phyloP scores from a whole-genome alignment of 2,329 filamentous ascomycete species.

The Botrytis galanthina region DNA sequence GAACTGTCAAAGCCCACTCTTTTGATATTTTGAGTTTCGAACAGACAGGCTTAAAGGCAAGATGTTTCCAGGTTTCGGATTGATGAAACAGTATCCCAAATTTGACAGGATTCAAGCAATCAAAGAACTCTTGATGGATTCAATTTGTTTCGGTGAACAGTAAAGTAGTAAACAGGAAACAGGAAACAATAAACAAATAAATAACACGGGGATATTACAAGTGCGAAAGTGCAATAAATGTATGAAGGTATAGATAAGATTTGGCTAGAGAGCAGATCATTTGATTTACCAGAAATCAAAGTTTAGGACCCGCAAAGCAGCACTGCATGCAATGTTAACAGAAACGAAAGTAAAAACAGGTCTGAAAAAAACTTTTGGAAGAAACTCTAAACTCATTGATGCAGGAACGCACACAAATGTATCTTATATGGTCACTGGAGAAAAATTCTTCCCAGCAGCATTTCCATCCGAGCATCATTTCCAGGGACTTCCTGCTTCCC shows the following conservation, averaged over 20 bases:
- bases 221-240: background rate
- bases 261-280: background rate
- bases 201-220: background rate
- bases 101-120: background rate
- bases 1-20: slow-evolving; percentile 4
- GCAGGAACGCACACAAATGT: background rate
- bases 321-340: background rate
- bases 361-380: background rate
- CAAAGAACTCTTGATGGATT: background rate
- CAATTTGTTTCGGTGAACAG: background rate
- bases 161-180: background rate
- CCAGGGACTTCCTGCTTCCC: background rate
- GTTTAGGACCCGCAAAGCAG: background rate
- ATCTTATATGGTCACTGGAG: background rate
- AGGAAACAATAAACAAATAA: background rate
- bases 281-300: slow-evolving; percentile 14
- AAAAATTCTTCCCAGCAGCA: background rate
- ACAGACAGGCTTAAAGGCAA: background rate
- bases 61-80: background rate
- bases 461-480: background rate
- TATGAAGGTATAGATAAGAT: slow-evolving; percentile 1
- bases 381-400: background rate
- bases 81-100: background rate
- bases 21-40: background rate
- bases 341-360: background rate